Base-by-base conservation (phyloP, 208 protist genomes). In the Leishmania guyanensis region DNA sequence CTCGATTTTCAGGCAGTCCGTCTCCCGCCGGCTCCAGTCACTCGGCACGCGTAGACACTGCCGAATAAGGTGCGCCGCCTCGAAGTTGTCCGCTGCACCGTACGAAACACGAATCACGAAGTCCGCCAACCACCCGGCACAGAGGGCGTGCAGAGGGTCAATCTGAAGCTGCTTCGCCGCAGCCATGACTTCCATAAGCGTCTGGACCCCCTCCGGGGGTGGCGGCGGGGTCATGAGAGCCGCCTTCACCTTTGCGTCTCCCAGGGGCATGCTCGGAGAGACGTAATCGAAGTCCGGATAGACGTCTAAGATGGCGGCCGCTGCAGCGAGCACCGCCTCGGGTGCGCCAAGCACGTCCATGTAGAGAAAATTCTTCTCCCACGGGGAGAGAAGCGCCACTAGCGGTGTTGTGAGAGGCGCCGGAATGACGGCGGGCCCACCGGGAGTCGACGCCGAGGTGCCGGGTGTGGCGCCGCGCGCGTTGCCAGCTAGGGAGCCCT, bases 1-100 rank as follows among this genome's bases (percentile, higher is more conserved):
- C 68, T 97, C 93, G 54, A 97, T 77, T 77, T 91, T 92, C 29
- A 97, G 81, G 56, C 88, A 94, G 75, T 95, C 92, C 77, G 88
- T 88, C 62, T 97, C 93, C 4, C 86, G 80, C 36, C 84, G 73
- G 36, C 51, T 93, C 89, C 91, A 97, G 78, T 95, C 89, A 70
- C 86, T 92, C 43, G 89, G 68, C 62, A 94, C 83, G 17, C 86
- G 56, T 66, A 97, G 95, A 69, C 86, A 92, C 73, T 91, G 74
- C 17, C 90, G 91, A n/a, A 97, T 91, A 1, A 94, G 73, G 43
- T 90, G 88, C 8, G 93, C 93, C 4, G 93, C 89, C 75, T 91
- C 89, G 68, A 97, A 93, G 83, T 89, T 89, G 71, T 97, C 86
- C 26, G 77, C 74, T 10, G 88, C 86, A 4, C 84, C 83, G 84